These are phyloP conservation scores for Aspergillus egyptiacus DNA, from an alignment of 495 filamentous ascomycete species.

Conservation along the genomic window DNA sequence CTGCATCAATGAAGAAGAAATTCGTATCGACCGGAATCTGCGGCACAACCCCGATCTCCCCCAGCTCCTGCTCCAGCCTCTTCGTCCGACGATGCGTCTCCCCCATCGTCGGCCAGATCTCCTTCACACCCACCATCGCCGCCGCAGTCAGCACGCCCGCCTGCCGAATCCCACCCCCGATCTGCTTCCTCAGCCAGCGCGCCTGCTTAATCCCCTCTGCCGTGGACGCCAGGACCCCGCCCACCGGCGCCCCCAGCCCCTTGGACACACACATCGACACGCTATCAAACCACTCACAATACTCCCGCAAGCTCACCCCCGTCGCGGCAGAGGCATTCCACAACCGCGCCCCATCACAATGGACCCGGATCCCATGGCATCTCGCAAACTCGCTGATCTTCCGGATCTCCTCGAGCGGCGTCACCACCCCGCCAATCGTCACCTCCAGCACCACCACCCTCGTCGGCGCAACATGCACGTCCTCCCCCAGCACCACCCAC, in stretches of 20 bases:
- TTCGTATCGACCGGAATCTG: slow-evolving; percentile 65
- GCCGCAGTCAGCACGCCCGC: slow-evolving; percentile 23
- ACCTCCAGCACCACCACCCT: slow-evolving; percentile 31
- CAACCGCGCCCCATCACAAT: slow-evolving; percentile 32
- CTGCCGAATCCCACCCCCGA: slow-evolving; percentile 26
- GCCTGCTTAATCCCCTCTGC: slow-evolving; percentile 16
- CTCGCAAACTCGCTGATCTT: slow-evolving; percentile 28
- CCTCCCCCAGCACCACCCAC: slow-evolving; percentile 31
- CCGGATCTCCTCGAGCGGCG: slow-evolving; percentile 26
- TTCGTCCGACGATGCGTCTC: slow-evolving; percentile 50
- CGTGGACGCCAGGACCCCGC: slow-evolving; percentile 19
- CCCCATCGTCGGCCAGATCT: slow-evolving; percentile 56
- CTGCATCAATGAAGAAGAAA: slow-evolving; percentile 71
- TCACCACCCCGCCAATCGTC: slow-evolving; percentile 27
- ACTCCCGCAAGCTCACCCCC: slow-evolving; percentile 14
- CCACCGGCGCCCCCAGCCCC: slow-evolving; percentile 25
- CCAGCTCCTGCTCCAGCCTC: slow-evolving; percentile 48
- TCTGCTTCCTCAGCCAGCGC: slow-evolving; percentile 22
- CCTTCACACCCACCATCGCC: slow-evolving; percentile 38
- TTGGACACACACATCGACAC: slow-evolving; percentile 25
- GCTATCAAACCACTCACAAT: slow-evolving; percentile 23
- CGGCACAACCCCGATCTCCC: slow-evolving; percentile 51
- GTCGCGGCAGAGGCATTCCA: slow-evolving; percentile 27
- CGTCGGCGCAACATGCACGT: slow-evolving; percentile 32
- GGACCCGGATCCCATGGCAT: slow-evolving; percentile 26